Evolutionary conservation across 1,284 basidiomycete genomes (phyloP), one percentile per base, ranked within the genome.

Genomic region (Cutaneotrichosporon daszewskae): DNA sequence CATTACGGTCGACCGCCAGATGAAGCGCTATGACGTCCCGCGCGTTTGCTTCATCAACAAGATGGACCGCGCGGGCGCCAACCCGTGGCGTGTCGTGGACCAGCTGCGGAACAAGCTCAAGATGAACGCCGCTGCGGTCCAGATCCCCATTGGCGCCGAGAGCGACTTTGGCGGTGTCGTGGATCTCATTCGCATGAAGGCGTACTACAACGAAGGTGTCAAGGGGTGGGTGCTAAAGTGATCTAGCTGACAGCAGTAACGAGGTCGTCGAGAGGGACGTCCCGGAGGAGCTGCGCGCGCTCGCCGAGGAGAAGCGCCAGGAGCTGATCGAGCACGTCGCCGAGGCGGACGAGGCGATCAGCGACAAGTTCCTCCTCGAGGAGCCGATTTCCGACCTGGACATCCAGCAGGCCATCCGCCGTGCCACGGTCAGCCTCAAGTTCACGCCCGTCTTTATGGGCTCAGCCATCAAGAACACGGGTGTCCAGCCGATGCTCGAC

Each of bases 41-140:
- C 79, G 95, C 41, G 79, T 98, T 49, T 94, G 90, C 1, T 99
- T 98, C 68, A 85, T 99, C 67, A 99, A 98, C 76, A 98, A 99
- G 75, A 98, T 99, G 95, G 95, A 99, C 66, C 80, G 91, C 57
- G 90, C 92, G 47, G 95, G 95, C 43, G 87, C 94, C 24, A 97
- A 97, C 72, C 95, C 95, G 4, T 94, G 87, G 85, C 79, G 91
- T 45, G 91, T 98, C 40, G 83, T 98, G 37, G 77, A 82, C 45
- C 95, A 98, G 70, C 88, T 99, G 53, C 80, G 91, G 49, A 77
- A 80, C 12, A 99, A 98, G 73, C 82, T 98, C 40, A 83, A 84
- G 57, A 90, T 96, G 56, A 79, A 85, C 32, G 91, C 92, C 22
- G 95, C 95, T 2, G 87, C 92, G n/a, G 85, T 97, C 11, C 91